Conservation (phyloP, 305 asterid species). For the Fraxinus xanthoxyloides region DNA sequence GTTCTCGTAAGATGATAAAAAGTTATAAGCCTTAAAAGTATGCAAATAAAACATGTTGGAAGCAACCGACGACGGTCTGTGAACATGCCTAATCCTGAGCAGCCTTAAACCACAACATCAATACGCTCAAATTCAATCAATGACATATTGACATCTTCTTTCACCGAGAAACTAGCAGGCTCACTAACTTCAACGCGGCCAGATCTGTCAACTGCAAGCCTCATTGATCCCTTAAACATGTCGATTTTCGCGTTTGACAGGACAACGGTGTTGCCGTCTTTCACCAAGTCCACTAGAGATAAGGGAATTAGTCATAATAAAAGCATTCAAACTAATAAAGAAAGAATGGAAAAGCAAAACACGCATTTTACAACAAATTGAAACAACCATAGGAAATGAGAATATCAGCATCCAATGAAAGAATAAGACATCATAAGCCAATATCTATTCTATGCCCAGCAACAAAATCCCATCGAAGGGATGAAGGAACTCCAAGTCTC, state of each 20-base stretch:
- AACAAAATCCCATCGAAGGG: background rate
- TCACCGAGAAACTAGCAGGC: conserved; percentile 48
- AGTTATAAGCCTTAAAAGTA: background rate
- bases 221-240: conserved; percentile 73
- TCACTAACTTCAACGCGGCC: conserved; percentile 62
- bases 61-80: background rate
- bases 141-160: conserved; percentile 54
- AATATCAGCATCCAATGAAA: background rate
- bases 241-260: conserved; percentile 61
- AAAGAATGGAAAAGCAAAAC: background rate
- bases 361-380: background rate
- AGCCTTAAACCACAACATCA: conserved; percentile 31
- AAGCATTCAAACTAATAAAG: background rate
- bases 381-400: background rate
- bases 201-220: conserved; percentile 61
- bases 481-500: background rate
- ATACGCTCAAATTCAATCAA: conserved; percentile 62
- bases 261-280: conserved; percentile 50
- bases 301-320: conserved; percentile 12
- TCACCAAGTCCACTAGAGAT: conserved; percentile 53
- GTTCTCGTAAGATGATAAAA: background rate
- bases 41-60: background rate
- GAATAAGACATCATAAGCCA: background rate
- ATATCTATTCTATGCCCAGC: background rate
- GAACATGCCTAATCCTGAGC: background rate